Evolutionary conservation across 345 rosid genomes (phyloP).

Genomic region (Carallia brachiata): DNA sequence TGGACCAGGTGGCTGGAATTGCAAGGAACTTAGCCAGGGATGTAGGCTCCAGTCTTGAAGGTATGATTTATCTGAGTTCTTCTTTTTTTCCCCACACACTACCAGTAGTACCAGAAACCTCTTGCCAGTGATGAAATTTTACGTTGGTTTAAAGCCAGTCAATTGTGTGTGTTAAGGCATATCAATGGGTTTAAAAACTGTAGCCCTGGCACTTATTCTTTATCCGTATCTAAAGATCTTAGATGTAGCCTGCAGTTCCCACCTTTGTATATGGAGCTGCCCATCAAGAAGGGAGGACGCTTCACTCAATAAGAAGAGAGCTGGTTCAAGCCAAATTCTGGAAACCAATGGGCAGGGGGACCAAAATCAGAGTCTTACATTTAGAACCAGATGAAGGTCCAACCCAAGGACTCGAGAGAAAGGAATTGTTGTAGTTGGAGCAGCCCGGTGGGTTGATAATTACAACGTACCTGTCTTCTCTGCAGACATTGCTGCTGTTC

Average conservation of each 20-base stretch:
- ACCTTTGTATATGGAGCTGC: conserved; percentile 81
- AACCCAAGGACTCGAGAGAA: conserved; percentile 42
- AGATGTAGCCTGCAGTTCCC: conserved; percentile 56
- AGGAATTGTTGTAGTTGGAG: conserved; percentile 74
- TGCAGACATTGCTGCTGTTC: conserved; percentile 48
- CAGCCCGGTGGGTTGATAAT: conserved; percentile 80
- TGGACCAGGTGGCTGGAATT: conserved; percentile 57
- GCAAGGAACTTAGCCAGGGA: conserved; percentile 70
- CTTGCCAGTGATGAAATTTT: background rate
- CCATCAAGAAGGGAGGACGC: conserved; percentile 49
- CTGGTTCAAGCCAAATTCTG: conserved; percentile 76
- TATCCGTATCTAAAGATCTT: conserved; percentile 23
- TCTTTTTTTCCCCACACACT: background rate
- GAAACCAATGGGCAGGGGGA: conserved; percentile 69
- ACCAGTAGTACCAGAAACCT: background rate
- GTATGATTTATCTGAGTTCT: conserved; percentile 33
- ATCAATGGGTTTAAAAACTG: too few relatives aligned
- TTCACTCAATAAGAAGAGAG: conserved; percentile 79
- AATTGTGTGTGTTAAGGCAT: background rate
- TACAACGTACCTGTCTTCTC: conserved; percentile 74
- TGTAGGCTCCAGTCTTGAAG: conserved; percentile 66
- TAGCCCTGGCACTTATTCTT: too few relatives aligned
- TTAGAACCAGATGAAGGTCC: conserved; percentile 76
- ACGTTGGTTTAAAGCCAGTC: background rate
- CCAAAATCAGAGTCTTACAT: conserved; percentile 42